Base-by-base conservation (phyloP, 441 rosid species). In the Rhodomyrtus psidioides region DNA sequence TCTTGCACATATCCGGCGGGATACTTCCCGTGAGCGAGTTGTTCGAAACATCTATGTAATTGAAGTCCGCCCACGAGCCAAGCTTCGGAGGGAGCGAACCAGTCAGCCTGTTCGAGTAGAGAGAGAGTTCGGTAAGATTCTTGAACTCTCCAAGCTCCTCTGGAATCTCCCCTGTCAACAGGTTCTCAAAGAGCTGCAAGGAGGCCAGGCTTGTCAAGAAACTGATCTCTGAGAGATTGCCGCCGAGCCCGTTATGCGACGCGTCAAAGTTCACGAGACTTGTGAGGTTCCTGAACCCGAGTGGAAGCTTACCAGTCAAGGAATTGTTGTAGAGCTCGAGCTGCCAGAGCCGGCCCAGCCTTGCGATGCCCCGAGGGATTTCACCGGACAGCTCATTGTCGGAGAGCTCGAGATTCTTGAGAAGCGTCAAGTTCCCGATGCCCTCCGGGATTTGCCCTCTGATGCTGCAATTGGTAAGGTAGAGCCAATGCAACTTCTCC, bases 1-100 rank as follows among this genome's bases (percentile, higher is more conserved):
- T 91, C 90, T 90, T 92, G 88, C 95, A 94, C 91, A 94, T 91
- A 59, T 91, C 89, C 23, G 90, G 92, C 28, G 97, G 95, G 28
- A 93, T 92, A 3, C 91, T 84, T 83, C 97, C 97, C 39, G 91
- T 89, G 60, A 94, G 85, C 13, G 84, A 86, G 86, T 94, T 94
- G 90, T 93, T 94, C 16, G 95, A 91, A 55, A 92, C 92, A 85
- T 94, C 97, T 24, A 94, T 90, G 89, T 62, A 79, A 14, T 24
- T 16, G 83, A 93, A 88, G 39, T 74, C 60, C 0, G 92, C 81
- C 94, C 90, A 91, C 3, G 93, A 91, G 39, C 97, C 97, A 12
- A 94, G 91, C 76, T 76, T 89, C 49, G 55, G 84, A 1, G 97
- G 95, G 84, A 94, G 91, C 39, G 89, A 81, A 75, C 97, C 95